Evolutionary conservation across 2,329 filamentous ascomycete species (phyloP), one percentile per base, ranked within the genome.

Genomic region (Aureobasidium leucospermi): DNA sequence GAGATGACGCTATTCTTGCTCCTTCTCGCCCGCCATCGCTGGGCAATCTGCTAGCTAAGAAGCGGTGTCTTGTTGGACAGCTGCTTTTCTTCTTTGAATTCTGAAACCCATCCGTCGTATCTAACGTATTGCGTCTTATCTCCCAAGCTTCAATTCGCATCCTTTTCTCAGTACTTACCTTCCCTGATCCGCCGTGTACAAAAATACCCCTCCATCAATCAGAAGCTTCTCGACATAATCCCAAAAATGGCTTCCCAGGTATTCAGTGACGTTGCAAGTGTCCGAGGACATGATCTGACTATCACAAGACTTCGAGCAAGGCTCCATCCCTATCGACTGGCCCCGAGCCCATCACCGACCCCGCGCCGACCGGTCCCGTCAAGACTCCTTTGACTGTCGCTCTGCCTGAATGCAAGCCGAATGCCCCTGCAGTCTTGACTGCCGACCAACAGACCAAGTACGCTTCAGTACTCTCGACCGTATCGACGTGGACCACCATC

Each of bases 401-500:
- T 13, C 56, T 67, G 13, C 74, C 86, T 1, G 75, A 76, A 38
- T 81, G 81, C 70, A 83, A 81, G 60, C 84, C 88, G 2, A 70
- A 76, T 11, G 70, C 82, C 6, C 78, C 79, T 9, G 73, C 83
- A 6, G 73, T 80, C 60, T 82, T 96, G 67, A 91, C 86, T 10
- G 69, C 82, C 9, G 90, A 96, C 38, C 89, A 97, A 75, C 76
- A 89, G 70, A 72, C 80, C 65, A 96, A 96, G 76, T 97, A 96
- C 76, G 82, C 86, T 45, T 78, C 84, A 64, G 80, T 97, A 53
- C 82, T 97, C 47, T 79, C 82, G 48, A 81, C 82, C 57, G 90
- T 85, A 46, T 85, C 82, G 64, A 76, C 77, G 66, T 95, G 91
- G 88, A 84, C 81, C 11, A 84, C 85, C 9, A 75, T 96, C 29